Evolutionary conservation across 164 flowering plant genomes (phyloP), one percentile per base, ranked within the genome.

Genomic region (Akebia trifoliata): DNA sequence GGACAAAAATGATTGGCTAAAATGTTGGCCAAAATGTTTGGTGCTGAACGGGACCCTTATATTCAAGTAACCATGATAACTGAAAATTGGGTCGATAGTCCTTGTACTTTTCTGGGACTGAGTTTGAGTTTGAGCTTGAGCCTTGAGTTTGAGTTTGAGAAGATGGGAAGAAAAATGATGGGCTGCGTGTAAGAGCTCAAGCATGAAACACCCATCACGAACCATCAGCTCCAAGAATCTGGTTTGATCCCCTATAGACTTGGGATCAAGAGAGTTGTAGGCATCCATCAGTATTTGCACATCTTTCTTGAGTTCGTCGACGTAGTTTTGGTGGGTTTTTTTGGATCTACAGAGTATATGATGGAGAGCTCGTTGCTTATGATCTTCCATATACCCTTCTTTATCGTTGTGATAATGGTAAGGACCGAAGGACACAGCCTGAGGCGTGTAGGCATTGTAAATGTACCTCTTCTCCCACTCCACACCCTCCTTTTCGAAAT

Each of bases 61-160:
- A 39, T 83, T 48, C 15, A 81, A 63, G 75, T 57, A 74, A 1
- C 86, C 86, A 38, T 81, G 89, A 32, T 44, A 4, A 64, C 86
- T 81, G 68, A 83, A 83, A 21, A 83, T 73, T 0, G 85, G 89
- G 40, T 83, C 89, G 29, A 20, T 79, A 79, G 21, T 80, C 73
- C 18, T 59, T 67, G n/a, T 44, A 44, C 25, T 20, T 44, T n/a
- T n/a, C n/a, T n/a, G n/a, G n/a, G n/a, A n/a, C n/a, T n/a, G n/a
- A n/a, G n/a, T n/a, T n/a, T n/a, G n/a, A n/a, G n/a, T n/a, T n/a
- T n/a, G n/a, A n/a, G n/a, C n/a, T n/a, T n/a, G n/a, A n/a, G n/a
- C n/a, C n/a, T n/a, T n/a, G n/a, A n/a, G n/a, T n/a, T n/a, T n/a
- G n/a, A n/a, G n/a, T n/a, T n/a, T n/a, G n/a, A n/a, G n/a, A 9